A percentile compares a stretch with the other conserved stretches of the same genome.
Conservation (phyloP, 2,329 filamentous ascomycete species). For the Monilinia aucupariae region DNA sequence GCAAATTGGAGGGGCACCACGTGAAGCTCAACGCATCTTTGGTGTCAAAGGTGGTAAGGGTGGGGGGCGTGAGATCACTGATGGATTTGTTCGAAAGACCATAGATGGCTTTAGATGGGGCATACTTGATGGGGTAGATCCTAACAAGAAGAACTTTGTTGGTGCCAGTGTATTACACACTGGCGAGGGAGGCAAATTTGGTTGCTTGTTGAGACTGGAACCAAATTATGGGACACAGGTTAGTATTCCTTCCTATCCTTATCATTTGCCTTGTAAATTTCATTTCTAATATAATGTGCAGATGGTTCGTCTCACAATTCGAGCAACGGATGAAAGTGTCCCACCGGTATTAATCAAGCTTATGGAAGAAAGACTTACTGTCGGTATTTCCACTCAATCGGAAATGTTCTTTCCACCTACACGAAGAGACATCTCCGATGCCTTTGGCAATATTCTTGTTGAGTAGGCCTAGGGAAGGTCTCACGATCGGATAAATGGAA, state of each 20-base stretch:
- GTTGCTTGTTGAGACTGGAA: constrained; percentile 87
- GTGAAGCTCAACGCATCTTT: constrained; percentile 87
- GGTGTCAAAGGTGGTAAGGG: constrained; percentile 52
- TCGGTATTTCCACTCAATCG: constrained; percentile 38
- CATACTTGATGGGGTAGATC: constrained; percentile 77
- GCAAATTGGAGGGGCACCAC: constrained; percentile 83
- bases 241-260: constrained; percentile 37
- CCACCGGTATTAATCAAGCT: constrained; percentile 73
- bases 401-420: constrained; percentile 27
- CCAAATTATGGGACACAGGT: constrained; percentile 91
- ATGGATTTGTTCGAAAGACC: constrained; percentile 63
- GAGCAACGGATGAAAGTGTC: constrained; percentile 87
- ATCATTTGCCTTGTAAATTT: not conserved
- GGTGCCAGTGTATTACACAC: constrained; percentile 84
- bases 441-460: constrained; percentile 34
- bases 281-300: constrained; percentile 36
- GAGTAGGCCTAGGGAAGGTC: not conserved
- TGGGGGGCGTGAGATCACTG: constrained; percentile 59
- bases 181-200: constrained; percentile 80
- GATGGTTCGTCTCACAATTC: constrained; percentile 94
- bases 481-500: not conserved
- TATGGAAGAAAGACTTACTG: constrained; percentile 77
- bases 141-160: constrained; percentile 89
- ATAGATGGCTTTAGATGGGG: constrained; percentile 89
- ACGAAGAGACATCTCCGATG: constrained; percentile 33